Evolutionary conservation across 108 stramenopile species (phyloP).

Genomic region (Nannochloropsis oceanica): DNA sequence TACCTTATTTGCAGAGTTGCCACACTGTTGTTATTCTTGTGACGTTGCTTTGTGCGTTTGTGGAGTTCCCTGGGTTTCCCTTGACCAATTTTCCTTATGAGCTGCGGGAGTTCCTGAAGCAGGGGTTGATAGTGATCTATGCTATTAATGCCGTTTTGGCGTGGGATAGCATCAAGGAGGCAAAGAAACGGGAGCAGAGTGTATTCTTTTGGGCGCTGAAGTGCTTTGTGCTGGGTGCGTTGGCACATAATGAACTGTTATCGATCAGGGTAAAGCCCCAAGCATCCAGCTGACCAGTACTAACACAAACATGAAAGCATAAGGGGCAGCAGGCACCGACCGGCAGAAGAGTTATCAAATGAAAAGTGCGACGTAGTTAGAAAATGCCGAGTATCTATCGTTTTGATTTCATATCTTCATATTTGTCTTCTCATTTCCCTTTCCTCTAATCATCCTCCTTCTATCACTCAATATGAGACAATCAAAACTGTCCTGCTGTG

Average conservation of each 20-base stretch:
- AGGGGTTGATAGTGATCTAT: conserved; percentile 10
- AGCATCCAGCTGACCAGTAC: too few relatives aligned
- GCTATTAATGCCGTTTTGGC: conserved; percentile 9
- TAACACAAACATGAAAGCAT: too few relatives aligned
- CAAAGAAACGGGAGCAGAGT: conserved; percentile 5
- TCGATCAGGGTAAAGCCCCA: conserved; percentile 8
- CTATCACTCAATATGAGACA: neutral
- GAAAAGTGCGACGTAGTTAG: neutral
- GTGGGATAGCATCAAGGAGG: neutral
- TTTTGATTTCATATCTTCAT: neutral
- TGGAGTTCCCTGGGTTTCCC: conserved; percentile 31
- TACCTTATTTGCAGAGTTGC: conserved; percentile 38
- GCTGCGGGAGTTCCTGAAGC: conserved; percentile 31
- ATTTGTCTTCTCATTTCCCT: neutral
- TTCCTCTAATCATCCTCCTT: too few relatives aligned
- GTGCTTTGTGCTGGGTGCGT: conserved; percentile 18
- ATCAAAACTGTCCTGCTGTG: neutral
- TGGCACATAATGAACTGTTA: conserved; percentile 22
- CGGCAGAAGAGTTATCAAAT: neutral
- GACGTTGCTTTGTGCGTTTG: conserved; percentile 17
- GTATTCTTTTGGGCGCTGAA: conserved; percentile 18
- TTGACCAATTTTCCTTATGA: conserved; percentile 38
- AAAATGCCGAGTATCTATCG: neutral
- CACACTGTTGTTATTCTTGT: conserved; percentile 28
- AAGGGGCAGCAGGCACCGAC: too few relatives aligned